Conservation (phyloP, 2,329 filamentous ascomycete species). For the Sclerotinia glacialis region DNA sequence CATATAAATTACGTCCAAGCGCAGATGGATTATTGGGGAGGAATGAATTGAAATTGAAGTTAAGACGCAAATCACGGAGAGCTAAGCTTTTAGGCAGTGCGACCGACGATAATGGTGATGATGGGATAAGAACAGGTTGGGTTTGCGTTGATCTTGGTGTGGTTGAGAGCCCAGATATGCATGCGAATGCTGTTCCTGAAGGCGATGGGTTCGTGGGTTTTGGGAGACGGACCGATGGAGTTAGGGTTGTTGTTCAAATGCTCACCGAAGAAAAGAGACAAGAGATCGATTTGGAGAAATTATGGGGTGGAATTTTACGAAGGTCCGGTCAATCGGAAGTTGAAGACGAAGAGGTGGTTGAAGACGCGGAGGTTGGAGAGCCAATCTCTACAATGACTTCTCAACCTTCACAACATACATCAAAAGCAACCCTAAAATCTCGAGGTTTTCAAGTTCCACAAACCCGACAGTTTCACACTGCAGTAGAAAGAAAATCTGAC, state of each 20-base stretch:
- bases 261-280: slow-evolving; percentile 68
- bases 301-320: slow-evolving; percentile 49
- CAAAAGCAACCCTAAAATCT: neutral
- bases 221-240: slow-evolving; percentile 55
- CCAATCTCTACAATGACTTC: neutral
- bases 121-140: slow-evolving; percentile 91
- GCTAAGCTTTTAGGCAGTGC: slow-evolving; percentile 76
- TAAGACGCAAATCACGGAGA: slow-evolving; percentile 75
- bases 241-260: slow-evolving; percentile 67
- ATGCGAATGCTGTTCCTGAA: slow-evolving; percentile 44
- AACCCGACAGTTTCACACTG: slow-evolving; percentile 26
- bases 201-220: slow-evolving; percentile 71
- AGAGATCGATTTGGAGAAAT: slow-evolving; percentile 62
- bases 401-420: neutral
- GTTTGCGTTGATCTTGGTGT: slow-evolving; percentile 87
- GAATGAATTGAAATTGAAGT: slow-evolving; percentile 85
- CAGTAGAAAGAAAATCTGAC: slow-evolving; percentile 3
- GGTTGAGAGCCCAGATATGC: slow-evolving; percentile 53
- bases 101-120: slow-evolving; percentile 63
- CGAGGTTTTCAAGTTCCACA: slow-evolving; percentile 21
- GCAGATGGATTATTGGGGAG: slow-evolving; percentile 87
- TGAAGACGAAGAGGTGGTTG: slow-evolving; percentile 16
- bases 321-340: slow-evolving; percentile 24
- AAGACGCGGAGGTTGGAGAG: neutral
- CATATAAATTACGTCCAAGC: slow-evolving; percentile 68